These are phyloP conservation scores for Persicaria maculosa DNA, from an alignment of 148 eudicot genomes.

Conservation along the genomic window DNA sequence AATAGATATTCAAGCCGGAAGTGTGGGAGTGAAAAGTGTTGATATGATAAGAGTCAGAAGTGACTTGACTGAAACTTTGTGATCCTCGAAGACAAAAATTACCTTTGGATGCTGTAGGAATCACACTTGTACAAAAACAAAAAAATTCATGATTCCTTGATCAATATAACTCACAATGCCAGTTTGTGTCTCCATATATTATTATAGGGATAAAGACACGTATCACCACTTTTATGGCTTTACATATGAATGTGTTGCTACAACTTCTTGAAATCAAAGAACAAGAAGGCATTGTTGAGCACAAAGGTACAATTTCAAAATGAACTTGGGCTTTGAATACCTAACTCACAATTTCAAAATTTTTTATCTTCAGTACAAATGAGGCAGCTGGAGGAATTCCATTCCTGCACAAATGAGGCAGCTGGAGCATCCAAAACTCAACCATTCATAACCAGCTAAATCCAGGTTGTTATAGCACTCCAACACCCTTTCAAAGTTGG, in stretches of 20 bases:
- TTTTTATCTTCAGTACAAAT: neutral
- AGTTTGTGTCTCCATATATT: neutral
- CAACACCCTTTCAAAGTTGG: conserved; percentile 47
- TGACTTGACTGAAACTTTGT: no score
- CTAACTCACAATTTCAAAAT: neutral
- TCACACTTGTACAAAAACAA: no score
- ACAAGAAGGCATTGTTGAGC: neutral
- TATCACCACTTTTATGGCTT: neutral
- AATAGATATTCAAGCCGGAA: no score
- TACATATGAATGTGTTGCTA: neutral
- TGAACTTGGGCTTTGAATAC: neutral
- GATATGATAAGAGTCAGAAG: no score
- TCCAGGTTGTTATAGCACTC: conserved; percentile 62
- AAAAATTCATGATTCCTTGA: no score
- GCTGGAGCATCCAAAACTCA: neutral
- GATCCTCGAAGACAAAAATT: no score
- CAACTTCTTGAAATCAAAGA: neutral
- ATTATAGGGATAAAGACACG: neutral
- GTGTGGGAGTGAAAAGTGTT: no score
- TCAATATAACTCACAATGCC: neutral
- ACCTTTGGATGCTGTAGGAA: no score
- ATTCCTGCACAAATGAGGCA: neutral
- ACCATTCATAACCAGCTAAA: conserved; percentile 38
- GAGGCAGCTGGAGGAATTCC: neutral
- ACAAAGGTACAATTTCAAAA: neutral